Evolutionary conservation across 2,329 filamentous ascomycete species (phyloP), one percentile per base, ranked within the genome.

Genomic region (Claviceps sp.): DNA sequence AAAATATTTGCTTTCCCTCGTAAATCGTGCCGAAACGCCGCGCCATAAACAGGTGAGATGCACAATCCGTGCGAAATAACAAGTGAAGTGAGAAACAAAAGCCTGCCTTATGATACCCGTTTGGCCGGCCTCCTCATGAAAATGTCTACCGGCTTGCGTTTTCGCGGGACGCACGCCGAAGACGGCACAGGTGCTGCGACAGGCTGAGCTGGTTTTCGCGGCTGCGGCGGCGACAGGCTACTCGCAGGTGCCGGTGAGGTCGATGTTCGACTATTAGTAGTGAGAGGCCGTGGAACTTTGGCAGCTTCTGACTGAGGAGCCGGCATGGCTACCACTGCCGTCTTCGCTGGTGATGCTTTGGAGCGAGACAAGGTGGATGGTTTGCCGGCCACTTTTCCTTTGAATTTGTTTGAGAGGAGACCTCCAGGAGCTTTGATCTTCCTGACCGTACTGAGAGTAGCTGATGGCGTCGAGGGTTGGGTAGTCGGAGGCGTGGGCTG

Each of bases 121-220:
- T 70, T 76, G 61, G 73, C 74, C 5, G 67, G 71, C 45, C 65
- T 68, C 45, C 65, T 67, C 72, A 76, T 75, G 55, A 78, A 78
- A n/a, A 77, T 65, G 55, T 71, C 70, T 4, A 72, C 70, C 0
- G 65, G 60, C 58, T 74, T 74, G 50, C 73, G 68, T 58, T 76
- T 76, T 43, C 65, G 63, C 8, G 57, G 50, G 2, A 59, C 4
- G 26, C 46, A 22, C 7, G 30, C 42, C 22, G 50, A 47, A 24
- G 50, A 17, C 4, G 49, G 13, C 16, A 16, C 7, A 6, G 42
- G 40, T 45, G 14, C 30, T 46, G 51, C 30, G 16, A 37, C 13
- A 5, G 47, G 14, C 19, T 52, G 48, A 7, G 42, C n/a, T 38
- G 30, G 30, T 34, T 4, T 34, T 34, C 3, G 30, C 10, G 10